phyloP scores from a whole-genome alignment of 305 asterid genomes.

The Rubia peregrina region DNA sequence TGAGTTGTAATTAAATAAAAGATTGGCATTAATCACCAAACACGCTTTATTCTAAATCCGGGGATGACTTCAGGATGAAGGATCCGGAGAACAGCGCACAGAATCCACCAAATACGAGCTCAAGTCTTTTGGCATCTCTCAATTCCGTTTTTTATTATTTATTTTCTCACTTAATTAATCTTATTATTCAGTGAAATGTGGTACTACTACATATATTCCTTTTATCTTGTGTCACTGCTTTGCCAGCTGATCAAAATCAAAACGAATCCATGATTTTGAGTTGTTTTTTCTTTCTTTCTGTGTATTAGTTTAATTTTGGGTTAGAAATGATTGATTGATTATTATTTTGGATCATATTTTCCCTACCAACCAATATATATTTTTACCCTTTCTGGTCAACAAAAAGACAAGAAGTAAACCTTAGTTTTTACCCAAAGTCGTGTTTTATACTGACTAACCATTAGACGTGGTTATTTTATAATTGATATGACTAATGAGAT shows the following conservation, averaged over 20 bases:
- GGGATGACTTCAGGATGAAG: constrained; percentile 14
- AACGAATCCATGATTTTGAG: neutral
- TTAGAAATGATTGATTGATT: neutral
- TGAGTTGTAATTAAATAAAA: neutral
- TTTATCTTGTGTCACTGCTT: constrained; percentile 1
- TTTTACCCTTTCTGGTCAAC: neutral
- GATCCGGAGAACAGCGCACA: constrained; percentile 4
- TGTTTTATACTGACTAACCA: too few relatives aligned
- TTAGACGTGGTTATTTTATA: too few relatives aligned
- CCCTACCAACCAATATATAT: neutral
- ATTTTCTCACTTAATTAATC: neutral
- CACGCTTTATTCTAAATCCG: neutral
- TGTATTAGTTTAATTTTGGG: neutral
- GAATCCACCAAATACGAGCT: constrained; percentile 1
- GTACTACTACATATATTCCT: neutral
- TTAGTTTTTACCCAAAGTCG: too few relatives aligned
- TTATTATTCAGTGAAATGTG: neutral
- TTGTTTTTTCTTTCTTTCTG: neutral
- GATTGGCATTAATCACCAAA: neutral
- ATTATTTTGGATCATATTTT: neutral
- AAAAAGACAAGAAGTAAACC: neutral
- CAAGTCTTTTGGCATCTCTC: neutral
- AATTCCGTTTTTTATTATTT: neutral
- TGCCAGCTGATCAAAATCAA: constrained; percentile 7
- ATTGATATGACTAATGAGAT: too few relatives aligned